These are phyloP conservation scores for Zygosaccharomyces sapae DNA, from an alignment of 1,139 yeast genomes.

Conservation along the genomic window DNA sequence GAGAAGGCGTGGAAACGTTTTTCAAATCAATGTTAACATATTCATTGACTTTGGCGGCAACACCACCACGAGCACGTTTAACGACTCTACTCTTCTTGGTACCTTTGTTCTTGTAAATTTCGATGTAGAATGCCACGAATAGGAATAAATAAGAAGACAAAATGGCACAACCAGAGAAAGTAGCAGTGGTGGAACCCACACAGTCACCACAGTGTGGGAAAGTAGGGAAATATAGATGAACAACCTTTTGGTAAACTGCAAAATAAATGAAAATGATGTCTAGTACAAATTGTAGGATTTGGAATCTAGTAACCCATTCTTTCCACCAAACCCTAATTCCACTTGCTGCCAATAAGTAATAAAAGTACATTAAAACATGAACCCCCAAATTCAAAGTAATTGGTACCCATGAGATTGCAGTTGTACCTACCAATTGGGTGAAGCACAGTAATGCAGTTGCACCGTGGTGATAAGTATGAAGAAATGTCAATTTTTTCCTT, in stretches of 20 bases:
- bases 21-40: constrained; percentile 56
- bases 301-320: constrained; percentile 82
- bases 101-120: constrained; percentile 60
- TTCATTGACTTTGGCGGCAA: constrained; percentile 65
- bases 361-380: constrained; percentile 81
- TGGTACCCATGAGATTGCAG: constrained; percentile 78
- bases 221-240: constrained; percentile 35
- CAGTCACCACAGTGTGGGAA: constrained; percentile 66
- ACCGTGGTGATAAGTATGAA: constrained; percentile 82
- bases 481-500: constrained; percentile 66
- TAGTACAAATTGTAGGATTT: constrained; percentile 68
- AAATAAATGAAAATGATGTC: constrained; percentile 73
- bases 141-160: constrained; percentile 68
- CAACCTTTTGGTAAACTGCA: constrained; percentile 57
- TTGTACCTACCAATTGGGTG: constrained; percentile 70
- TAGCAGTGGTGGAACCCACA: constrained; percentile 68
- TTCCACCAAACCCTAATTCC: constrained; percentile 88
- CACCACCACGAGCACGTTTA: constrained; percentile 71
- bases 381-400: constrained; percentile 69
- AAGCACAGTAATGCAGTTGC: constrained; percentile 78
- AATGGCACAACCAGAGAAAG: constrained; percentile 66
- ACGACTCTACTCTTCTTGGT: constrained; percentile 50
- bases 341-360: constrained; percentile 74
- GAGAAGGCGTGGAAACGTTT: constrained; percentile 41
- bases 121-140: constrained; percentile 71